Evolutionary conservation across 1,139 yeast genomes (phyloP), one percentile per base, ranked within the genome.

Genomic region (Kurtzmaniella quercitrusa): DNA sequence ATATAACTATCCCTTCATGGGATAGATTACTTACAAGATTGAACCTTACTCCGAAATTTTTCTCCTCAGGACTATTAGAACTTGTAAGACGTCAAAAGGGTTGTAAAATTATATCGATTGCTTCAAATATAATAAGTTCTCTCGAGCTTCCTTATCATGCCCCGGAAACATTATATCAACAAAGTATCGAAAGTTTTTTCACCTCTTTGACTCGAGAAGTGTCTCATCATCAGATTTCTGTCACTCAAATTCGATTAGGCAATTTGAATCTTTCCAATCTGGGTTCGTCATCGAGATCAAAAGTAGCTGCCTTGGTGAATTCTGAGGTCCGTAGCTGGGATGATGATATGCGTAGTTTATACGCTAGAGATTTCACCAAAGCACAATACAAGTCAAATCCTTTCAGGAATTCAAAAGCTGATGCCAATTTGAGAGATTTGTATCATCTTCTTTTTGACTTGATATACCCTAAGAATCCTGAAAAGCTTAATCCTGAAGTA

Each of bases 371-470:
- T 29, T 74, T 73, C 49, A 53, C 70, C 40, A 56, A 57, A 36
- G 54, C 74, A 3, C 74, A 71, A 47, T 55, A 48, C 40, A 58
- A 56, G 39, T 53, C 69, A 1, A 62, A 58, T 27, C 74, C 77
- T 0, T 62, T 70, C 3, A 65, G 55, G 46, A 78, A 78, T 2
- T 58, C 70, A 1, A 18, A 19, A 21, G 15, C 25, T 5, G 38
- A 36, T 36, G 38, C 38, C 16, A 66, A 66, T 40, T 62, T 81
- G 41, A 66, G 73, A 41, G 70, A 66, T n/a, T 66, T 81, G 29
- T 77, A 79, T 52, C 79, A 80, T 55, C 60, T 70, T 33, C 57
- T 81, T 9, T 82, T 74, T 56, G 88, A 82, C 51, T 59, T 81
- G 50, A 59, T 79, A 3, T 78, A 77, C 50, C 43, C 46, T 3